Evolutionary conservation across 2,329 filamentous ascomycete genomes (phyloP).

Genomic region (Grosmannia penicillata): DNA sequence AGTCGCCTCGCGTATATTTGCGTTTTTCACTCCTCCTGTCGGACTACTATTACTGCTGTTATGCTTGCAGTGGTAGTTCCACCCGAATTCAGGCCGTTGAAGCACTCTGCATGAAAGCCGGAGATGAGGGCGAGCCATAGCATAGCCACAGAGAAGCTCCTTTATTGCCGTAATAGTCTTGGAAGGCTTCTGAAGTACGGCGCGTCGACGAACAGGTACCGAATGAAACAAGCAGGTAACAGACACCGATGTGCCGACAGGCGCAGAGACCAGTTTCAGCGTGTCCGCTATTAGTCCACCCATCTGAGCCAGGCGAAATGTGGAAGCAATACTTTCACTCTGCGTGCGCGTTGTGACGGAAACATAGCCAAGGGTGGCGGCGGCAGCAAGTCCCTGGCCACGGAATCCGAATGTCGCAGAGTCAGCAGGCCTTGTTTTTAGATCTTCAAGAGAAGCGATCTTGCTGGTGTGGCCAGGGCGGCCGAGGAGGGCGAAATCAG

Average conservation of each 20-base stretch:
- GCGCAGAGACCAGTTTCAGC: conserved; percentile 29
- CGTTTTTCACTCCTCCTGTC: no score
- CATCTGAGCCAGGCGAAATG: conserved; percentile 25
- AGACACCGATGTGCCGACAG: conserved; percentile 54
- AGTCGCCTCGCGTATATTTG: conserved; percentile 36
- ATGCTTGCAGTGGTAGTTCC: conserved; percentile 32
- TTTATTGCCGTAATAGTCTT: conserved; percentile 45
- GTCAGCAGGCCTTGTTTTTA: conserved; percentile 32
- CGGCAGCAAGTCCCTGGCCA: conserved; percentile 57
- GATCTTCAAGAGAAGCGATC: conserved; percentile 46
- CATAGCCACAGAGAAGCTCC: conserved; percentile 47
- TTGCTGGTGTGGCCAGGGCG: conserved; percentile 62
- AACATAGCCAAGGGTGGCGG: conserved; percentile 44
- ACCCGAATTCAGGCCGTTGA: conserved; percentile 36
- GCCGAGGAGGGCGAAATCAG: conserved; percentile 49
- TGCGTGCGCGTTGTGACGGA: conserved; percentile 48
- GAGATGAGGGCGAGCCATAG: conserved; percentile 47
- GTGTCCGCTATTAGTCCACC: conserved; percentile 19
- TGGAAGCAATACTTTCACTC: conserved; percentile 41
- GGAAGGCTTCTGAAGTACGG: conserved; percentile 38
- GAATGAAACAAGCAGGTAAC: conserved; percentile 42
- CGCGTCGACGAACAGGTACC: conserved; percentile 49
- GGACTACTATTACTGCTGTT: no score
- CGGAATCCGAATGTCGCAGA: conserved; percentile 57
- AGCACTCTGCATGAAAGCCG: conserved; percentile 45